A percentile compares a stretch with the other conserved stretches of the same genome.
phyloP scores from a whole-genome alignment of 2,329 filamentous ascomycete genomes.

The Ophioceras dolichostomum region DNA sequence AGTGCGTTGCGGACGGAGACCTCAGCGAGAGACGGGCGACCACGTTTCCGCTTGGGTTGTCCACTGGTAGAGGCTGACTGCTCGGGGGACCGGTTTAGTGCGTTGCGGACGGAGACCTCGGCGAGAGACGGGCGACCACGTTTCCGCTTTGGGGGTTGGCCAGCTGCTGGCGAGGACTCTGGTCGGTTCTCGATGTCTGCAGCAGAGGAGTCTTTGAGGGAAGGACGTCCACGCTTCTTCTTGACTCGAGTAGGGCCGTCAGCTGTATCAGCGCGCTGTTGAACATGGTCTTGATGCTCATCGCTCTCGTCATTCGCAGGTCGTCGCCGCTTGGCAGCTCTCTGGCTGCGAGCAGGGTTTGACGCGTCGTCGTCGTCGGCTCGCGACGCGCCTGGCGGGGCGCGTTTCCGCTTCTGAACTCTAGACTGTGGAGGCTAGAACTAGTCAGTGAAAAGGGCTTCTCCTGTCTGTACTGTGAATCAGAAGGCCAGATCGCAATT shows the following conservation, averaged over 20 bases:
- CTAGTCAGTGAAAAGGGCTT: too few relatives aligned
- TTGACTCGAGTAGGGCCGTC: constrained; percentile 4
- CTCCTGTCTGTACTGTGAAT: too few relatives aligned
- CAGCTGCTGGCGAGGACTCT: not conserved
- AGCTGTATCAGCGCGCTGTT: too few relatives aligned
- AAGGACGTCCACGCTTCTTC: constrained; percentile 12
- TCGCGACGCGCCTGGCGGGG: constrained; percentile 12
- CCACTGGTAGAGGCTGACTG: too few relatives aligned
- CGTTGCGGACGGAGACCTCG: too few relatives aligned
- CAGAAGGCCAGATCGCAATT: too few relatives aligned
- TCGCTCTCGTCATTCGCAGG: not conserved
- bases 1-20: too few relatives aligned
- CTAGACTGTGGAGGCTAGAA: constrained; percentile 14
- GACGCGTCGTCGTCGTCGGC: constrained; percentile 10
- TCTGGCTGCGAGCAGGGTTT: constrained; percentile 3
- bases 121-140: constrained; percentile 3
- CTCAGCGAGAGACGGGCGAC: too few relatives aligned
- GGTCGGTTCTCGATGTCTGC: constrained; percentile 10
- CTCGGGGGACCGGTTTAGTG: too few relatives aligned
- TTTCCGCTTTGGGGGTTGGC: constrained; percentile 1
- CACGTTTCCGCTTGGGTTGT: too few relatives aligned
- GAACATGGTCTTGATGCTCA: not conserved
- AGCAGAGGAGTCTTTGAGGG: constrained; percentile 10
- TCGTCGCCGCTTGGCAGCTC: not conserved
- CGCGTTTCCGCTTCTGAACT: constrained; percentile 22